Base-by-base conservation (phyloP, 331 rosid genomes). In the Stylosanthes scabra region DNA sequence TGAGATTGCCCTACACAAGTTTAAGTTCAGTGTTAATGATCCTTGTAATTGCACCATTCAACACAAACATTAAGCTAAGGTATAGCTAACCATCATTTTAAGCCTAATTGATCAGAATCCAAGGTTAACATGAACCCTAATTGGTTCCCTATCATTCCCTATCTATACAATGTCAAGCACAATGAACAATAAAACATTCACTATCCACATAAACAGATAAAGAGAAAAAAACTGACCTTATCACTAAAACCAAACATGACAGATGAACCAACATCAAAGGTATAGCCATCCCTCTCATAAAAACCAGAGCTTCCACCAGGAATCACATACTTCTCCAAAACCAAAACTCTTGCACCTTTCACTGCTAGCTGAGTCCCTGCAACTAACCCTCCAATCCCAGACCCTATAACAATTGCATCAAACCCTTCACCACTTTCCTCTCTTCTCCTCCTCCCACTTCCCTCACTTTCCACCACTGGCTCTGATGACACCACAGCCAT, bases 281-380 rank as follows among this genome's bases (percentile, higher is more conserved):
- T 91, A 77, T 91, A 94, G 1, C 97, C 97, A 74, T 91, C 84
- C 74, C 86, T 91, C 81, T 94, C 80, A 67, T 88, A 94, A 79
- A 83, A 94, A 51, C 99, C 99, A 70, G 97, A 94, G 70, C 99
- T 94, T 62, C 99, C 99, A 61, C 99, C 99, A 78, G 97, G 97
- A 62, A 94, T 91, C 71, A 94, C 97, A 62, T 94, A 91, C 84
- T 94, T 94, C 87, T 94, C 97, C 81, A 91, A 84, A 70, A 88
- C 97, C 84, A 91, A 83, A 80, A 94, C 96, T 85, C 71, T 85
- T 8, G 93, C 99, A 11, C 99, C 99, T 70, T 89, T 89, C 83
- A 88, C 99, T 11, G 99, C 99, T 76, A 94, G 29, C 79, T 91
- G 99, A 0, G 99, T 91, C 16, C 96, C 96, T 11, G 97, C 96